Evolutionary conservation across 2,329 filamentous ascomycete species (phyloP), one percentile per base, ranked within the genome.

Genomic region (Colletotrichum sidae): DNA sequence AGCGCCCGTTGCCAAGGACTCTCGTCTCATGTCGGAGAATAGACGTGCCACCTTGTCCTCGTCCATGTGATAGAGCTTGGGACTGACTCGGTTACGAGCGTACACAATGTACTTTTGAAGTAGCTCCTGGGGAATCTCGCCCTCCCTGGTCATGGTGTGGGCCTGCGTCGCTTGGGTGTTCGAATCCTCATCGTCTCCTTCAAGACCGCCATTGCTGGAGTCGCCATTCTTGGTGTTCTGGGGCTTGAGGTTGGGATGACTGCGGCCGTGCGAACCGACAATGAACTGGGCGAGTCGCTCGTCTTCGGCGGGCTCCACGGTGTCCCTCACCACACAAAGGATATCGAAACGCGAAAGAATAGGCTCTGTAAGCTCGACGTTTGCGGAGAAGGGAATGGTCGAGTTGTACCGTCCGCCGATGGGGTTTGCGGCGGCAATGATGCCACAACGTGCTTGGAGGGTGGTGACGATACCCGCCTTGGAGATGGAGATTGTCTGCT

Each of bases 401-500:
- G 92, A 94, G 80, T 98, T 98, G 82, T 99, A 99, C 49, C 96
- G 92, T 25, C 96, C 96, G 51, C 94, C 95, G 67, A 97, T 95
- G 1, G 96, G 96, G 79, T 99, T 99, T 72, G 96, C 96, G 2
- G 96, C 96, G 13, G 96, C 96, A 69, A 99, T 94, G 70, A 99
- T 96, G 58, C 94, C 94, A 77, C 96, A 99, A 44, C 96, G 91
- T 47, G 96, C 96, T 78, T 99, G 95, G 1, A 99, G 84, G 0
- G 96, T 98, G 1, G 96, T 99, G 47, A 99, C 96, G 67, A 99
- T 99, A 79, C 96, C 96, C 1, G 96, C 96, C 77, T 99, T 99
- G 69, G 94, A 97, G 74, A 99, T 99, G 67, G 95, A 98, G 71
- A 99, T 99, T 2, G 96, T 99, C 80, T 99, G 96, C 79, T 99